Evolutionary conservation across 257 asterid genomes (phyloP), one percentile per base, ranked within the genome.

Genomic region (Solanum microdontum): DNA sequence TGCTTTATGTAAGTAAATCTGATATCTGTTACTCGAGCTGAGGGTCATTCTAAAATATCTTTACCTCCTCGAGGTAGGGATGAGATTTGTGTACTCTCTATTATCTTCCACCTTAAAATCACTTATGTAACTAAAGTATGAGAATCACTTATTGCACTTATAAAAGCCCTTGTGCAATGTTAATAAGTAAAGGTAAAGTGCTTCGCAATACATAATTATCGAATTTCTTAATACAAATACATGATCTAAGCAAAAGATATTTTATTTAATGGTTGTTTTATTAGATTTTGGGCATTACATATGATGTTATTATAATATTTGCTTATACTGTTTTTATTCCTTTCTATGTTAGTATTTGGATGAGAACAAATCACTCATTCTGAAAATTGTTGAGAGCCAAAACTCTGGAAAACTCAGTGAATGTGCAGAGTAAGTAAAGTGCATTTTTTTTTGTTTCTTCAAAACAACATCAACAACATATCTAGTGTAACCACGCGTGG

Each of bases 301-400:
- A 28, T 45, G 85, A 1, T 69, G 66, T 85, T 68, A 19, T 43
- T 43, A 3, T 70, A 40, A 19, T 72, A 7, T 84, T 66, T 23
- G n/a, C 72, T 28, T 32, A 58, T 69, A 33, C 26, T 87, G 12
- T 30, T 64, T 26, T 86, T 15, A 1, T 4, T 14, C 28, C 69
- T 6, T 39, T 48, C 24, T 30, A 24, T 69, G 51, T 28, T 95
- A 97, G 99, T 97, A 95, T 90, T 89, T 97, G 91, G 99, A 97
- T 90, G 99, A 97, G 89, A 97, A 97, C 95, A 97, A 97, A 88
- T 95, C 99, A 13, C 93, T 97, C 86, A 97, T 97, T 90, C 88
- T 97, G 91, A 97, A 94, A 95, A 97, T 97, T 80, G 99, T 97
- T 37, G 99, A 97, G 95, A 97, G 96, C 93, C 99, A 97, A 84